Conservation (phyloP, 2,329 filamentous ascomycete genomes). For the Pseudocercospora fijiensis region DNA sequence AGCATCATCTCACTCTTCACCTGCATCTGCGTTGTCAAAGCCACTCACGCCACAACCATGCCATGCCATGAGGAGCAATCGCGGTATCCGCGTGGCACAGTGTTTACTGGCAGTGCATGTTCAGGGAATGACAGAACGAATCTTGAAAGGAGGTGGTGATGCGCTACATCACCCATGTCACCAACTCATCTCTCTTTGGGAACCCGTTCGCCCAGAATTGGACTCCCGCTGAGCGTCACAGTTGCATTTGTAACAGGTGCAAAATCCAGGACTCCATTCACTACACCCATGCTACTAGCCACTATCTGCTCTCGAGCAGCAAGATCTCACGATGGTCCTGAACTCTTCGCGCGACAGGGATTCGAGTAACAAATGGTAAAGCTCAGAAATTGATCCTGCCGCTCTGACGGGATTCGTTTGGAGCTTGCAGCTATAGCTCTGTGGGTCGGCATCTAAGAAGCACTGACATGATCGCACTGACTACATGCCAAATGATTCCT, state of each 20-base stretch:
- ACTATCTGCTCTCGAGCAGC: background rate
- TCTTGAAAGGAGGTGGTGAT: background rate
- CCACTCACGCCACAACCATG: background rate
- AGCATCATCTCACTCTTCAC: background rate
- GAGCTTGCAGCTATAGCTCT: conserved; percentile 3
- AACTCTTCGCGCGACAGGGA: background rate
- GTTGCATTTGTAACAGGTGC: background rate
- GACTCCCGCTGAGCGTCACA: background rate
- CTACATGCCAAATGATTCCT: background rate
- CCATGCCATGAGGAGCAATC: background rate
- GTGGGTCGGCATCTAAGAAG: background rate
- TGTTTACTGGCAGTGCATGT: background rate
- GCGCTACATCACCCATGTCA: background rate
- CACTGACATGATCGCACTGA: background rate
- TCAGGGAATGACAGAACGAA: background rate
- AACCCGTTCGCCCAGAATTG: background rate
- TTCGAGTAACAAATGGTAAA: background rate
- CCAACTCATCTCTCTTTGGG: background rate
- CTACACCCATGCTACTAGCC: background rate
- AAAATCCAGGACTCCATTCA: background rate
- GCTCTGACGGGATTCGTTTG: background rate
- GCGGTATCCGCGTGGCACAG: background rate
- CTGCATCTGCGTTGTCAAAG: background rate
- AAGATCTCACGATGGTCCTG: background rate
- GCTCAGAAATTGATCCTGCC: background rate